A percentile compares a stretch with the other conserved stretches of the same genome.
These are phyloP conservation scores for Dioscorea dumetorum DNA, from an alignment of 106 monocot genomes.

Conservation along the genomic window DNA sequence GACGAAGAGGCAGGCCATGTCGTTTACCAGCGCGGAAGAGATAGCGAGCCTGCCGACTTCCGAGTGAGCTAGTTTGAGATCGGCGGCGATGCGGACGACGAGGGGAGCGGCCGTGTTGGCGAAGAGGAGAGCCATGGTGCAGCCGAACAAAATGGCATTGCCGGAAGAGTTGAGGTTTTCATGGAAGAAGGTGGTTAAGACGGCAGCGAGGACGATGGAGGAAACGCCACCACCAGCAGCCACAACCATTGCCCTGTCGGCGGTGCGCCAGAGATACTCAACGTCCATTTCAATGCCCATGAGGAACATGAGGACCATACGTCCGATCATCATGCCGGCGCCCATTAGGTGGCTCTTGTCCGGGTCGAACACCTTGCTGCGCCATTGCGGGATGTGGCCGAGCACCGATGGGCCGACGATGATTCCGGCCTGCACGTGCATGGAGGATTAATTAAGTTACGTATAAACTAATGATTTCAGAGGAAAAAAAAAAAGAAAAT, in stretches of 20 bases:
- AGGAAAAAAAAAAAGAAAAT: not conserved
- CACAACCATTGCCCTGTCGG: not conserved
- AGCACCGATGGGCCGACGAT: conserved; percentile 16
- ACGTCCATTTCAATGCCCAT: conserved; percentile 29
- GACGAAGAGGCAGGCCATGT: conserved; percentile 16
- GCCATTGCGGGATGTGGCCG: conserved; percentile 1
- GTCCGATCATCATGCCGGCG: conserved; percentile 16
- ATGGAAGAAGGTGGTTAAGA: conserved; percentile 14
- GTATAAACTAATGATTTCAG: not conserved
- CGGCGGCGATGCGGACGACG: conserved; percentile 22
- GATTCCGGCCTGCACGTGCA: conserved; percentile 14
- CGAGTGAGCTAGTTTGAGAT: conserved; percentile 18
- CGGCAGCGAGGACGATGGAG: conserved; percentile 9
- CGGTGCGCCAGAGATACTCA: conserved; percentile 11
- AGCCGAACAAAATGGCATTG: conserved; percentile 9
- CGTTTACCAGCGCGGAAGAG: conserved; percentile 17
- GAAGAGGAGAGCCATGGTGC: conserved; percentile 25
- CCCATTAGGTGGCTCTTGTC: conserved; percentile 14
- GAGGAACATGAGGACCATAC: conserved; percentile 34
- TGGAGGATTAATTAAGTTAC: not conserved
- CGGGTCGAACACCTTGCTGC: not conserved
- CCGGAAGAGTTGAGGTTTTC: not conserved
- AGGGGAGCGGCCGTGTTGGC: conserved; percentile 25
- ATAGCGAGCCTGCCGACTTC: conserved; percentile 29
- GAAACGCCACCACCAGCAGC: conserved; percentile 8